A percentile compares a stretch with the other conserved stretches of the same genome.
Conservation (phyloP, 2,329 filamentous ascomycete genomes). For the Claviceps fusiformis region DNA sequence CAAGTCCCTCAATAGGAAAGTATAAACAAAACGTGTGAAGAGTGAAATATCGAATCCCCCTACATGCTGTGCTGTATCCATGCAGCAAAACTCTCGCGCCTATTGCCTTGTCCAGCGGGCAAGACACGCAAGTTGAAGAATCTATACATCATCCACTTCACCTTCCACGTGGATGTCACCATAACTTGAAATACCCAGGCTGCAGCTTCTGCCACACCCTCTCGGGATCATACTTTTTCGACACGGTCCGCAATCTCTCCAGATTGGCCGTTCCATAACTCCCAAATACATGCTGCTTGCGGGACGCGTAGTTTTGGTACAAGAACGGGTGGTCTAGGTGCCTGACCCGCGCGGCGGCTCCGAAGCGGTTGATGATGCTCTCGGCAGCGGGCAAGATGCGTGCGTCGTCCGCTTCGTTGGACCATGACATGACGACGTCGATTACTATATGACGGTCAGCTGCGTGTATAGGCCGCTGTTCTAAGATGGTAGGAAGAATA, state of each 20-base stretch:
- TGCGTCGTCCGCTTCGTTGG: slow-evolving; percentile 7
- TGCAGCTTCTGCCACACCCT: slow-evolving; percentile 23
- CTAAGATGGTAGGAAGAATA: not conserved
- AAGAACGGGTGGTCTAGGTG: slow-evolving; percentile 23
- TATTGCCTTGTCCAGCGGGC: too few relatives aligned
- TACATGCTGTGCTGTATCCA: too few relatives aligned
- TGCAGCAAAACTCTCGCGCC: too few relatives aligned
- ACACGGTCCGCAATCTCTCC: slow-evolving; percentile 16
- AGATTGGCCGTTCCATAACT: slow-evolving; percentile 27
- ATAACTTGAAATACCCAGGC: slow-evolving; percentile 26
- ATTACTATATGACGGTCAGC: not conserved
- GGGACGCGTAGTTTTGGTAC: slow-evolving; percentile 33
- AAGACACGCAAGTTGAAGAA: too few relatives aligned
- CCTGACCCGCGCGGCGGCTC: slow-evolving; percentile 8
- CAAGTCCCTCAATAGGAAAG: too few relatives aligned
- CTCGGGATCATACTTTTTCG: slow-evolving; percentile 24
- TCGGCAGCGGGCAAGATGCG: not conserved
- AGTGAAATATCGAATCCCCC: too few relatives aligned
- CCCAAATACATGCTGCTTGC: slow-evolving; percentile 24
- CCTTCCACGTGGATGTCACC: not conserved
- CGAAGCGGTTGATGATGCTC: slow-evolving; percentile 7
- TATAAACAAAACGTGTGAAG: too few relatives aligned
- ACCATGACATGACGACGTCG: not conserved
- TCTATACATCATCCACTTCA: not conserved
- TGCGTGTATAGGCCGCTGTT: too few relatives aligned